A percentile compares a stretch with the other conserved stretches of the same genome.
phyloP scores from a whole-genome alignment of 2,329 filamentous ascomycete genomes.

The Arthrobotrys musiformis region DNA sequence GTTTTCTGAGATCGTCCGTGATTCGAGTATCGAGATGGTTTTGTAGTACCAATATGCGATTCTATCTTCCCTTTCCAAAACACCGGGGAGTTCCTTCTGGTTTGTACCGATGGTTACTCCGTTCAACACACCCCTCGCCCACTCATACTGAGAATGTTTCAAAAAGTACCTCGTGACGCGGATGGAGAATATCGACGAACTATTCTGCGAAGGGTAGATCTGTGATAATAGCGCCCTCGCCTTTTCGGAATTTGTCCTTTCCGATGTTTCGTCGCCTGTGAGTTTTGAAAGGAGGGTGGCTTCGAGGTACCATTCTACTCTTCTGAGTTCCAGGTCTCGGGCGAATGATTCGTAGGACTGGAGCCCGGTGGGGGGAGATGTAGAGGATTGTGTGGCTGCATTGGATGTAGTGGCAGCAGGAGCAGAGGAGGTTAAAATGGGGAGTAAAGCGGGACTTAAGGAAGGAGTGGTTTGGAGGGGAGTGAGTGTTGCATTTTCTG shows the following conservation, averaged over 20 bases:
- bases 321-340: neutral
- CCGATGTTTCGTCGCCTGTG: neutral
- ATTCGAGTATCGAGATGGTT: slow-evolving; percentile 19
- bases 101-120: neutral
- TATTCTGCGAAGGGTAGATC: slow-evolving; percentile 17
- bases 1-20: neutral
- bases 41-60: slow-evolving; percentile 27
- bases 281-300: slow-evolving; percentile 15
- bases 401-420: neutral
- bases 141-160: neutral
- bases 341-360: slow-evolving; percentile 29
- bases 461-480: slow-evolving; percentile 2
- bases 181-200: neutral
- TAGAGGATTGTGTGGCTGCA: neutral
- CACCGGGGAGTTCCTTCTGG: neutral
- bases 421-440: neutral
- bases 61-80: slow-evolving; percentile 6
- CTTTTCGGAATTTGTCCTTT: neutral
- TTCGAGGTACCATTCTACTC: slow-evolving; percentile 30
- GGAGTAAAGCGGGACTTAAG: neutral
- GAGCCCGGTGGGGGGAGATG: neutral
- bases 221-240: slow-evolving; percentile 5
- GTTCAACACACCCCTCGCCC: neutral
- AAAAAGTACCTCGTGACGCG: slow-evolving; percentile 3
- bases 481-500: slow-evolving; percentile 42